A percentile compares a stretch with the other conserved stretches of the same genome.
Conservation (phyloP, 2,329 filamentous ascomycete genomes). For the Diaporthe sp. region DNA sequence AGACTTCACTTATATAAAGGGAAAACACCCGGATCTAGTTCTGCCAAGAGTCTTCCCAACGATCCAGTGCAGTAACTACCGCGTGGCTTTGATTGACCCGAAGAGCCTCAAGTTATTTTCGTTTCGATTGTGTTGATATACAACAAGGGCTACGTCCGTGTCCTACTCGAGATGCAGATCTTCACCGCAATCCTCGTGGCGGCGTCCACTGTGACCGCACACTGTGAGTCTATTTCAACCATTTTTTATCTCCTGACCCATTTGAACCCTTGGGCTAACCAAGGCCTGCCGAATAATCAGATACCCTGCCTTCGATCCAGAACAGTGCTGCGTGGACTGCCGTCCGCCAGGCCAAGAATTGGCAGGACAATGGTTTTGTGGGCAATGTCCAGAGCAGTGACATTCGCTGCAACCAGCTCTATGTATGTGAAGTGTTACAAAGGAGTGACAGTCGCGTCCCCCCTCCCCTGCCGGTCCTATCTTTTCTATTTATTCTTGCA, state of each 20-base stretch:
- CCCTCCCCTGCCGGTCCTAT: fast-evolving
- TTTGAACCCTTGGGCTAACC: background rate
- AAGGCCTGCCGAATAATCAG: slow-evolving; percentile 11
- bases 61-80: slow-evolving; percentile 20
- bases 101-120: slow-evolving; percentile 27
- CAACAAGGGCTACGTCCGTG: background rate
- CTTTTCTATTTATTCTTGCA: background rate
- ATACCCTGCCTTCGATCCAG: slow-evolving; percentile 43
- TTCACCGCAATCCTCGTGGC: slow-evolving; percentile 43
- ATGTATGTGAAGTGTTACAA: background rate
- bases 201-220: slow-evolving; percentile 44
- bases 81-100: slow-evolving; percentile 29
- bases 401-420: slow-evolving; percentile 49
- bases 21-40: slow-evolving; percentile 6
- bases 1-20: slow-evolving; percentile 27
- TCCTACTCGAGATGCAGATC: slow-evolving; percentile 43
- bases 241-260: too few species aligned
- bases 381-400: slow-evolving; percentile 46
- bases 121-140: background rate
- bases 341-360: slow-evolving; percentile 45
- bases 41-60: slow-evolving; percentile 2
- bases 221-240: slow-evolving; percentile 43
- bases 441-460: too few species aligned
- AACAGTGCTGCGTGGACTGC: slow-evolving; percentile 41
- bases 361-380: slow-evolving; percentile 45